Percentiles rank a stretch among this genome's conserved stretches.
phyloP scores from a whole-genome alignment of 495 filamentous ascomycete species.

The Aspergillus campestris region DNA sequence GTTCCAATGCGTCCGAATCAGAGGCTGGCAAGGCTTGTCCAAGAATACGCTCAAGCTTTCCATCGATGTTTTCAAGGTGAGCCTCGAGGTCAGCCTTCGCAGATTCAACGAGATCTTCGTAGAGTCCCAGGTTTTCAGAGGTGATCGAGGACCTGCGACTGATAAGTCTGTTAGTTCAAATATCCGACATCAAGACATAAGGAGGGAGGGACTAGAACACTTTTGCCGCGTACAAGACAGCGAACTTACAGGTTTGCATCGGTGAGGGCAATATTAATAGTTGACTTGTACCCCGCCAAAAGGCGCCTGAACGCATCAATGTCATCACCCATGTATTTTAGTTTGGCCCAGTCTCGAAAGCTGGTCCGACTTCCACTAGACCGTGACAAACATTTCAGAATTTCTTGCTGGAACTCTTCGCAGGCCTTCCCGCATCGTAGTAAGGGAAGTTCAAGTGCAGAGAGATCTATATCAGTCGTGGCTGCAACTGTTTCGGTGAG shows the following conservation, averaged over 20 bases:
- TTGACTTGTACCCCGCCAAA: constrained; percentile 33
- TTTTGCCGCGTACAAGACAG: no score
- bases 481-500: constrained; percentile 21
- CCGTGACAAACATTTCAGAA: constrained; percentile 12
- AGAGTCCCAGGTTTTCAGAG: constrained; percentile 19
- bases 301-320: constrained; percentile 23
- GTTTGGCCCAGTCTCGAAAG: constrained; percentile 22
- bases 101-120: constrained; percentile 27
- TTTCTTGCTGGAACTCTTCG: constrained; percentile 17
- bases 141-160: constrained; percentile 22
- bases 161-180: neutral
- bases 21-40: constrained; percentile 5
- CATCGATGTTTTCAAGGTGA: constrained; percentile 27
- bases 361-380: constrained; percentile 10
- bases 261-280: constrained; percentile 30
- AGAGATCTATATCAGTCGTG: constrained; percentile 8
- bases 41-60: constrained; percentile 20
- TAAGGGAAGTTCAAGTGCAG: constrained; percentile 15
- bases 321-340: constrained; percentile 23
- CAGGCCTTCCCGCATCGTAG: constrained; percentile 19
- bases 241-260: constrained; percentile 34
- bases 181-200: constrained; percentile 1
- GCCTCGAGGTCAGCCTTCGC: constrained; percentile 31
- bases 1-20: constrained; percentile 19
- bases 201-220: no score